Evolutionary conservation across 176 grass and related monocot species (phyloP).

Genomic region (Oryza meridionalis): DNA sequence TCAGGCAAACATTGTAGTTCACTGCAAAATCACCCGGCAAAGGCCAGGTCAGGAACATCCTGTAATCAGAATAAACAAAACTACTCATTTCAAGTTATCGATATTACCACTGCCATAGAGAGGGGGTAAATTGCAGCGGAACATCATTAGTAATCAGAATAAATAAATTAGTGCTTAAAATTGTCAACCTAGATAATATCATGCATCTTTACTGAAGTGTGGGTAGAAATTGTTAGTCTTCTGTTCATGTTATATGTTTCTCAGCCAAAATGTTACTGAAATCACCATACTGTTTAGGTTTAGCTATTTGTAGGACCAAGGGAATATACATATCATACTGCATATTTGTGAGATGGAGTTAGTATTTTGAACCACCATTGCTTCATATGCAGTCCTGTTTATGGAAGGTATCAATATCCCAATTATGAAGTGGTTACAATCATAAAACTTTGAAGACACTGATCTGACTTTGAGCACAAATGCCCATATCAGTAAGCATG

Average conservation of each 20-base stretch:
- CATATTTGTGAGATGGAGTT: neutral
- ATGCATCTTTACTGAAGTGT: constrained; percentile 21
- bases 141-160: neutral
- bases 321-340: constrained; percentile 10
- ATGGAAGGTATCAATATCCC: neutral
- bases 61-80: constrained; percentile 63
- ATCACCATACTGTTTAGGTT: neutral
- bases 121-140: constrained; percentile 21
- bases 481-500: constrained; percentile 1
- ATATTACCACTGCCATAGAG: constrained; percentile 26
- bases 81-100: constrained; percentile 51
- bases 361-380: constrained; percentile 1
- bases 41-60: constrained; percentile 71
- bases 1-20: constrained; percentile 81
- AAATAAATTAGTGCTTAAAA: constrained; percentile 24
- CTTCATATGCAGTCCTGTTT: neutral
- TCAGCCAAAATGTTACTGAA: neutral
- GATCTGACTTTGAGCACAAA: neutral
- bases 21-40: constrained; percentile 89
- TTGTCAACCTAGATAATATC: neutral
- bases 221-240: neutral
- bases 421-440: too few species aligned
- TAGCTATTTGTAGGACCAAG: neutral
- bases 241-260: constrained; percentile 6
- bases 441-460: neutral